These are phyloP conservation scores for Cucurbita maxima DNA, from an alignment of 306 rosid species.

Conservation along the genomic window DNA sequence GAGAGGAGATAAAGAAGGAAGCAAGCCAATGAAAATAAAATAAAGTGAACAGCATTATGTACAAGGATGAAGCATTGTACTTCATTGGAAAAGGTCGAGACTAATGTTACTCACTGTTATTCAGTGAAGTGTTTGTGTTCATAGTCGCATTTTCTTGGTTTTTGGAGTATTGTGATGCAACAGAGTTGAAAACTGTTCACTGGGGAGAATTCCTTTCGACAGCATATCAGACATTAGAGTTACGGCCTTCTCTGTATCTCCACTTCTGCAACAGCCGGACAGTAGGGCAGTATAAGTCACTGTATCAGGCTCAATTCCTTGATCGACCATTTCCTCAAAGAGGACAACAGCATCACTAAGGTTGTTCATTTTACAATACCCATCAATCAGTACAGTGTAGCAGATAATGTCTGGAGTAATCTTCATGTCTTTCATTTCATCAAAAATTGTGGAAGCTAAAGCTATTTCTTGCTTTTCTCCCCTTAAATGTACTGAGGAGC, in stretches of 20 bases:
- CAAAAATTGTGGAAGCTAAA: slow-evolving; percentile 28
- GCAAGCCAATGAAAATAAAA: not conserved
- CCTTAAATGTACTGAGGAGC: not conserved
- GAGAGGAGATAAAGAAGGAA: not conserved
- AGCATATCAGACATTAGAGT: slow-evolving; percentile 37
- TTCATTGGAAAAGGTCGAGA: not conserved
- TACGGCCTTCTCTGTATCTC: slow-evolving; percentile 27
- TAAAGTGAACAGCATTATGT: not conserved
- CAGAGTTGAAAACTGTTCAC: slow-evolving; percentile 10
- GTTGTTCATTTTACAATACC: slow-evolving; percentile 31
- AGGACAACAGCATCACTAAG: slow-evolving; percentile 36
- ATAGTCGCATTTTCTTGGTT: slow-evolving; percentile 31
- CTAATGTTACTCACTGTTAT: not conserved
- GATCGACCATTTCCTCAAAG: slow-evolving; percentile 37
- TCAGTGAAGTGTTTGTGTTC: not conserved
- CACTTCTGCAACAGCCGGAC: slow-evolving; percentile 26
- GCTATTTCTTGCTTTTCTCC: not conserved
- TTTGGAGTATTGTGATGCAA: slow-evolving; percentile 26
- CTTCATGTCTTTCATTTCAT: slow-evolving; percentile 45
- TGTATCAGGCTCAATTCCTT: slow-evolving; percentile 54
- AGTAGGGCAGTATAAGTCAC: slow-evolving; percentile 56
- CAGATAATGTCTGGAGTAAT: slow-evolving; percentile 44
- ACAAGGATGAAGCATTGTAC: not conserved
- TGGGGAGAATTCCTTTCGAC: slow-evolving; percentile 34
- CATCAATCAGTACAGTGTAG: slow-evolving; percentile 65